Conservation (phyloP, 768 basidiomycete species). For the Tylopilus felleus region DNA sequence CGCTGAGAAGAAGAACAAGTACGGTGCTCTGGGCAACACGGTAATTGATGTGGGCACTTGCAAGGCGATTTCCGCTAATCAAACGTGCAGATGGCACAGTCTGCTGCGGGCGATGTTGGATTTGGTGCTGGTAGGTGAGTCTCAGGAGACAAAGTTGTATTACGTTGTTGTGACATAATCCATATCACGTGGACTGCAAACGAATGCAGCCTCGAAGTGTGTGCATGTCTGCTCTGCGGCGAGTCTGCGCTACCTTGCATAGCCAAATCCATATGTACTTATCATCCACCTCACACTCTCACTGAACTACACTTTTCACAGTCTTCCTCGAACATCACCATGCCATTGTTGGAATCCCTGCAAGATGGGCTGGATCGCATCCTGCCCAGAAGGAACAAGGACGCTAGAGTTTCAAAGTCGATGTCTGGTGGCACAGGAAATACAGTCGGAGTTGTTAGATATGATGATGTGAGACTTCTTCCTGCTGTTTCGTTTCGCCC, state of each 20-base stretch:
- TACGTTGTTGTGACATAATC: slow-evolving; percentile 20
- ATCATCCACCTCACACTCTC: not conserved
- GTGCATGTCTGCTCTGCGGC: no score
- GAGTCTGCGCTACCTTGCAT: slow-evolving; percentile 10
- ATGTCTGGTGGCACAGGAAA: slow-evolving; percentile 55
- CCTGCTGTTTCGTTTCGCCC: not conserved
- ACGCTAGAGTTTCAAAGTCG: slow-evolving; percentile 28
- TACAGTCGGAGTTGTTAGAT: slow-evolving; percentile 55
- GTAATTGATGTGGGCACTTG: slow-evolving; percentile 31
- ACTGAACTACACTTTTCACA: not conserved
- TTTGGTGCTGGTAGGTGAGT: slow-evolving; percentile 68
- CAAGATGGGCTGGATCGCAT: slow-evolving; percentile 31
- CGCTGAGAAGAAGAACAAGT: slow-evolving; percentile 54
- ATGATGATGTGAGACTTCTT: slow-evolving; percentile 64
- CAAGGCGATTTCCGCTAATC: slow-evolving; percentile 19
- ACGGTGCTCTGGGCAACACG: slow-evolving; percentile 54
- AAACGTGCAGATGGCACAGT: slow-evolving; percentile 47
- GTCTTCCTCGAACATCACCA: not conserved
- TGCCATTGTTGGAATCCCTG: slow-evolving; percentile 29
- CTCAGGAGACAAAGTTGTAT: no score
- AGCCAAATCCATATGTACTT: slow-evolving; percentile 10
- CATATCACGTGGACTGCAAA: slow-evolving; percentile 23
- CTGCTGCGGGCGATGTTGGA: slow-evolving; percentile 68
- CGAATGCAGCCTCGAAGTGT: no score
- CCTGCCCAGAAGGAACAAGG: slow-evolving; percentile 21